phyloP scores from a whole-genome alignment of 192 early-diverging fungal species.

The Piromyces finnis region DNA sequence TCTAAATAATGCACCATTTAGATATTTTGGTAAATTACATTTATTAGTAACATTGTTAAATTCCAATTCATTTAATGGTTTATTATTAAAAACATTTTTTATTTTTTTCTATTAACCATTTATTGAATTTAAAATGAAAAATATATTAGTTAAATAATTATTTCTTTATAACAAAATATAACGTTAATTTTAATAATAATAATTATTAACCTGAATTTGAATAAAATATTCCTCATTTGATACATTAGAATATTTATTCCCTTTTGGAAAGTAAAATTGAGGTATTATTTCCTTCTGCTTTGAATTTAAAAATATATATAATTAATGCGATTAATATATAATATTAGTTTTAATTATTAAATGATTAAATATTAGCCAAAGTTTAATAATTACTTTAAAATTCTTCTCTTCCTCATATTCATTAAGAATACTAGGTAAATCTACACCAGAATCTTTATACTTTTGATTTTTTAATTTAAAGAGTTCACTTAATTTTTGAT shows the following conservation, averaged over 20 bases:
- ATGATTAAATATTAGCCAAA: no score
- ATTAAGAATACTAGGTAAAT: background rate
- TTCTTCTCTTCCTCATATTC: background rate
- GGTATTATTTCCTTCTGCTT: background rate
- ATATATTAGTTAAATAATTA: no score
- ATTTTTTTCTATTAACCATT: background rate
- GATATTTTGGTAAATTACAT: slow-evolving; percentile 7
- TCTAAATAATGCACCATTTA: slow-evolving; percentile 11
- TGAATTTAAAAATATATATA: no score
- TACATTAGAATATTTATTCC: background rate
- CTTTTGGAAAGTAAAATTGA: background rate
- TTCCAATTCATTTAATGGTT: slow-evolving; percentile 3
- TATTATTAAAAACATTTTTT: background rate
- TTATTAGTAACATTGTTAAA: slow-evolving; percentile 8
- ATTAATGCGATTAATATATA: no score
- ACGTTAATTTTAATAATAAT: no score
- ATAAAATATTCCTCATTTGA: background rate
- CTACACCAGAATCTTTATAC: background rate
- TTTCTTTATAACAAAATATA: no score
- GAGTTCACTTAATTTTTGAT: background rate
- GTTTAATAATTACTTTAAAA: background rate
- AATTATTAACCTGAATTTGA: background rate
- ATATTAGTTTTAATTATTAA: no score
- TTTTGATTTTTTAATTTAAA: background rate
- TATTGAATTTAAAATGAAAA: no score